Percentiles rank a stretch among this genome's conserved stretches.
phyloP scores from a whole-genome alignment of 2,329 filamentous ascomycete species.

The Aspergillus sp. region DNA sequence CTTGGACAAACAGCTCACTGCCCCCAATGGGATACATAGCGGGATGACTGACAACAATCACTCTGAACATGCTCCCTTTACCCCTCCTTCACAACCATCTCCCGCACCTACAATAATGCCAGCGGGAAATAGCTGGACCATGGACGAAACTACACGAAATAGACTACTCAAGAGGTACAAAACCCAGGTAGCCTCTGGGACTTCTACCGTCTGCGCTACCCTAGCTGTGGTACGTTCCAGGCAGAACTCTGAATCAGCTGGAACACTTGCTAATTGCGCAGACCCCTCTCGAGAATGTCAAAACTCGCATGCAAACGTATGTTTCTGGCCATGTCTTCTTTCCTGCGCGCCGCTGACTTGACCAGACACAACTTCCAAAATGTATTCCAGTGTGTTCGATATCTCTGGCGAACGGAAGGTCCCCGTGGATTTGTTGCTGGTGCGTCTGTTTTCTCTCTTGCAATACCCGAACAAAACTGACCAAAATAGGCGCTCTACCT shows the following conservation, averaged over 20 bases:
- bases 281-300: conserved; percentile 51
- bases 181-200: conserved; percentile 47
- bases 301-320: conserved; percentile 52
- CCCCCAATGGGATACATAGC: conserved; percentile 31
- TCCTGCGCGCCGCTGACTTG: conserved; percentile 4
- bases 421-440: conserved; percentile 49
- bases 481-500: conserved; percentile 40
- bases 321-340: conserved; percentile 16
- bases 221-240: conserved; percentile 43
- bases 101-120: conserved; percentile 34
- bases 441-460: conserved; percentile 21
- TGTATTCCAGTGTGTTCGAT: conserved; percentile 43
- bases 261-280: conserved; percentile 18
- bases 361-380: conserved; percentile 47
- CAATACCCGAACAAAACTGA: conserved; percentile 1
- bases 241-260: neutral
- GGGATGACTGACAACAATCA: conserved; percentile 41
- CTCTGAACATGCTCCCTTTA: conserved; percentile 43
- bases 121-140: conserved; percentile 32
- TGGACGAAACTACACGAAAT: conserved; percentile 44
- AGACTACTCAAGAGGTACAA: conserved; percentile 47
- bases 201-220: conserved; percentile 46
- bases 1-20: conserved; percentile 18
- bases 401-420: conserved; percentile 49
- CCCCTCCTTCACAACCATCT: conserved; percentile 34